Evolutionary conservation across 1,284 basidiomycete genomes (phyloP), one percentile per base, ranked within the genome.

Genomic region (Naganishia cerealis): DNA sequence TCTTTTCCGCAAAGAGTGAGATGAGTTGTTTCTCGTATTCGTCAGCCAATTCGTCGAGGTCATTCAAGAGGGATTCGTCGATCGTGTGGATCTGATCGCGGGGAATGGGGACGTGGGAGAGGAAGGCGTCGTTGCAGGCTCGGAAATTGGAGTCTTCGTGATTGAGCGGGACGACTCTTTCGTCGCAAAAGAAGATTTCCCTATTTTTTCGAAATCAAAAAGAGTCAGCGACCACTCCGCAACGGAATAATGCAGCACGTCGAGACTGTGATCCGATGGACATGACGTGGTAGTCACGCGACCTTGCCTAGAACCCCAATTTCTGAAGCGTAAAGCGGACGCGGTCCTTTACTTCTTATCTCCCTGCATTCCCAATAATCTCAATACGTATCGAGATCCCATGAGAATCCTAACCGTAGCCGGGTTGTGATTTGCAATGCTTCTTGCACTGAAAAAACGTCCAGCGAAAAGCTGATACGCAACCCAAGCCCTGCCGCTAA

Each of bases 161-260:
- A 82, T 94, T 88, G 75, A 98, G 87, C 0, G 94, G 92, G 15
- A 99, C 96, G 67, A 90, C 87, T 66, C 96, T 91, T 83, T 99
- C 96, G 80, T 99, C 96, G 63, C 89, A 93, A 80, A 98, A 99
- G 83, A 91, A 99, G 75, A 99, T 88, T 75, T 98, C 92, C 94
- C 94, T 98, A 79, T 12, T 43, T 43, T 46, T 26, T 21, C 4
- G 26, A 46, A 54, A 48, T n/a, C 10, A 24, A 9, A n/a, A 21
- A 46, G 43, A 18, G 46, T 50, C 46, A 50, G 46, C 15, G 13
- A 50, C 6, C 46, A 24, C 46, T n/a, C n/a, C 46, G 29, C 15
- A 38, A 46, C 15, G 21, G 66, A 40, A 21, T 10, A n/a, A 7
- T 55, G 24, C 16, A 38, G 7, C 13, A 24, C 12, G 1, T 26